Percentiles rank a stretch among this genome's conserved stretches.
These are phyloP conservation scores for Aspergillus sp. DNA, from an alignment of 2,329 filamentous ascomycete species.

Conservation along the genomic window DNA sequence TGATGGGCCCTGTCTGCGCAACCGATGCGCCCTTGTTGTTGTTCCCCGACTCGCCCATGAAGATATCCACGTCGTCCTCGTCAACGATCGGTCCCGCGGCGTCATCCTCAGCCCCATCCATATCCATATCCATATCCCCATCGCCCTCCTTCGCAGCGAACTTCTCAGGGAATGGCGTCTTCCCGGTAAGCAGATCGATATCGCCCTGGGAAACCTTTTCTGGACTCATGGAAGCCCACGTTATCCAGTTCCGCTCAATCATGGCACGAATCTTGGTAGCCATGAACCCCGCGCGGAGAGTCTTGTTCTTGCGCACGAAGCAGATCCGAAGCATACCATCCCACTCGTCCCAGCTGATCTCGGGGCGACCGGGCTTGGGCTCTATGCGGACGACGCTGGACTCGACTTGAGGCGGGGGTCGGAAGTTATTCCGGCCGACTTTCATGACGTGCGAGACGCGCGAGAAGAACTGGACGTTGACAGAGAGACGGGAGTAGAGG, in stretches of 20 bases:
- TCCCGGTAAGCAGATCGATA: slow-evolving; percentile 44
- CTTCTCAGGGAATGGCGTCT: slow-evolving; percentile 1
- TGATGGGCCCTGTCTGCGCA: slow-evolving; percentile 45
- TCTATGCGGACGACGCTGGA: slow-evolving; percentile 86
- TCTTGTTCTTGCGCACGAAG: slow-evolving; percentile 89
- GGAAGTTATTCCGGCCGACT: slow-evolving; percentile 95
- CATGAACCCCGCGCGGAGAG: slow-evolving; percentile 72
- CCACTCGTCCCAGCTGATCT: slow-evolving; percentile 93
- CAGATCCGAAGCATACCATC: slow-evolving; percentile 81
- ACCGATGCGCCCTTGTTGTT: slow-evolving; percentile 52
- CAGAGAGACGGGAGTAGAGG: slow-evolving; percentile 84
- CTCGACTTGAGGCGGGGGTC: slow-evolving; percentile 89
- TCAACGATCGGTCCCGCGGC: slow-evolving; percentile 39
- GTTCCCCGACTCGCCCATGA: slow-evolving; percentile 39
- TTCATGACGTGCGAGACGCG: slow-evolving; percentile 76
- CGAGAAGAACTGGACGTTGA: slow-evolving; percentile 92
- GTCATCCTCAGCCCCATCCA: slow-evolving; percentile 44
- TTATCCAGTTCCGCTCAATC: slow-evolving; percentile 21
- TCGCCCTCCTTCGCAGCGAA: slow-evolving; percentile 6
- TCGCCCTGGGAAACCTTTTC: slow-evolving; percentile 51
- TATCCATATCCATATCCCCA: slow-evolving; percentile 27
- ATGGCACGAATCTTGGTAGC: slow-evolving; percentile 58
- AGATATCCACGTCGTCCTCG: slow-evolving; percentile 47
- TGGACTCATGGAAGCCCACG: slow-evolving; percentile 21
- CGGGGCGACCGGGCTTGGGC: slow-evolving; percentile 79